A percentile compares a stretch with the other conserved stretches of the same genome.
phyloP scores from a whole-genome alignment of 2,329 filamentous ascomycete species.

The Neonectria coccinea region DNA sequence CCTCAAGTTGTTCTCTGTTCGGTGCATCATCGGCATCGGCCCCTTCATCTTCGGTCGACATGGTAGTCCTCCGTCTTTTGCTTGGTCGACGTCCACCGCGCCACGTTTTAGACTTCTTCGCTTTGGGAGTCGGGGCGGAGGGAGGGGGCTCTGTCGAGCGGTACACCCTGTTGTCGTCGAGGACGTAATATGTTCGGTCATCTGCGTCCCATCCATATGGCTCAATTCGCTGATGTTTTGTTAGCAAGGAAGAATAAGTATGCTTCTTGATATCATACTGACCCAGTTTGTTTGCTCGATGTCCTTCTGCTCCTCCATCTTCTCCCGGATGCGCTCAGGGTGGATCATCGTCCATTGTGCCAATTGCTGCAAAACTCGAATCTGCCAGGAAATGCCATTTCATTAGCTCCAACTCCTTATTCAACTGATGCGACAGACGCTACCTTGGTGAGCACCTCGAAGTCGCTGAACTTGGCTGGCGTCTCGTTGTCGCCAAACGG shows the following conservation, averaged over 20 bases:
- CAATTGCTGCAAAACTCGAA: conserved; percentile 86
- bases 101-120: conserved; percentile 68
- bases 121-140: conserved; percentile 72
- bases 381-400: conserved; percentile 53
- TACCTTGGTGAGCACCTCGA: conserved; percentile 86
- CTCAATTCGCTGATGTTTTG: conserved; percentile 71
- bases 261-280: conserved; percentile 55
- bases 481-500: conserved; percentile 85
- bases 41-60: conserved; percentile 48
- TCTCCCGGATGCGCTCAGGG: conserved; percentile 86
- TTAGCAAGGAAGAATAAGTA: conserved; percentile 30
- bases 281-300: conserved; percentile 88
- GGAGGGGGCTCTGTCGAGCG: conserved; percentile 81
- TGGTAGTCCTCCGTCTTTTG: conserved; percentile 75
- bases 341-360: conserved; percentile 91
- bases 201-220: conserved; percentile 89
- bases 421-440: conserved; percentile 21
- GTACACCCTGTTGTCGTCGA: conserved; percentile 95
- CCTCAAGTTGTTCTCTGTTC: conserved; percentile 52
- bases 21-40: conserved; percentile 49
- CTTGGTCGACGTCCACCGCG: conserved; percentile 71
- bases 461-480: conserved; percentile 79
- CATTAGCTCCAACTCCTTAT: background rate
- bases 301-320: conserved; percentile 85
- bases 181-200: conserved; percentile 87